Percentiles rank a stretch among this genome's conserved stretches.
Evolutionary conservation across 176 grass and related monocot species (phyloP).

Genomic region (Stipa capillata): DNA sequence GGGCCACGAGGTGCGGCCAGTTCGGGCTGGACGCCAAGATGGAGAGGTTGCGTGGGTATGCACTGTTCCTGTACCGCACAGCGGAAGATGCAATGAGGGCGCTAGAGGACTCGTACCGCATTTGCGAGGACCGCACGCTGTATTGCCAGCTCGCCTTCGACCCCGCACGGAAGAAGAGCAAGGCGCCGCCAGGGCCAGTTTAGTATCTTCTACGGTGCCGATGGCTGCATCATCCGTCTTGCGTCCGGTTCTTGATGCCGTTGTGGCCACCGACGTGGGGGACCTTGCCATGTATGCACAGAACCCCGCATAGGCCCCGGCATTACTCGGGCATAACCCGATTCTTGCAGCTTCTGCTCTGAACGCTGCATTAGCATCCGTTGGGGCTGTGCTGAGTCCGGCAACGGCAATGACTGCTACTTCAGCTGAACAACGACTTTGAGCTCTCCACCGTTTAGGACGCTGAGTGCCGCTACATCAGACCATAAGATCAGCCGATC

Average conservation of each 20-base stretch:
- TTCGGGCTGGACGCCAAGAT: constrained; percentile 45
- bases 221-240: background rate
- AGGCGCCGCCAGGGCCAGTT: background rate
- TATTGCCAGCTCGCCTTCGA: constrained; percentile 42
- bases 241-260: constrained; percentile 9
- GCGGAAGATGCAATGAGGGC: constrained; percentile 41
- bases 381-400: no score
- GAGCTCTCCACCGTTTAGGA: no score
- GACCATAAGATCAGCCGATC: no score
- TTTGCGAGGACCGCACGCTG: constrained; percentile 47
- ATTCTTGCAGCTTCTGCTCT: constrained; percentile 39
- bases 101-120: constrained; percentile 53
- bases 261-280: no score
- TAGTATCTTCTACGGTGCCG: background rate
- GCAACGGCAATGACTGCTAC: background rate
- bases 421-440: no score
- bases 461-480: no score
- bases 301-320: constrained; percentile 36
- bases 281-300: constrained; percentile 30
- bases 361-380: constrained; percentile 13
- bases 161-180: constrained; percentile 21
- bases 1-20: no score
- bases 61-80: constrained; percentile 57
- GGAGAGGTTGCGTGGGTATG: constrained; percentile 48
- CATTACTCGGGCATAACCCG: constrained; percentile 54